phyloP scores from a whole-genome alignment of 495 filamentous ascomycete species.

The Lentithecium fluviatile region DNA sequence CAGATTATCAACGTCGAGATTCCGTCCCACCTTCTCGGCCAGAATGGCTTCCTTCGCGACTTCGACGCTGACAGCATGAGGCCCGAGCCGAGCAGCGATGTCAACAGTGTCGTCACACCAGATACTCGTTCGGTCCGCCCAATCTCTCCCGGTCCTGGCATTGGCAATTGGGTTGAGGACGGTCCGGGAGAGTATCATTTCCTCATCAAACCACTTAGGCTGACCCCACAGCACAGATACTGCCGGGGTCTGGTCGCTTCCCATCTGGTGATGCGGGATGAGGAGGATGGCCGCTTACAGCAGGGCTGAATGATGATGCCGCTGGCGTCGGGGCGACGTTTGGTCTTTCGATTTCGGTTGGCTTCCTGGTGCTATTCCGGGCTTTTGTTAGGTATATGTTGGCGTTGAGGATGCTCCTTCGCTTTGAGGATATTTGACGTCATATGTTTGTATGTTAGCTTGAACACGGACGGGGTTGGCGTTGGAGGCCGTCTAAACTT shows the following conservation, averaged over 20 bases:
- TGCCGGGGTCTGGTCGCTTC: conserved; percentile 29
- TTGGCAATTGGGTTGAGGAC: conserved; percentile 18
- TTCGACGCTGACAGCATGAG: conserved; percentile 5
- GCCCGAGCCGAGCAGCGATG: conserved; percentile 16
- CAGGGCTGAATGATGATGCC: background rate
- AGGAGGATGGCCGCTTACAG: background rate
- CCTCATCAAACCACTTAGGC: conserved; percentile 11
- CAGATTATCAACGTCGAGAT: conserved; percentile 1
- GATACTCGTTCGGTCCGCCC: conserved; percentile 6
- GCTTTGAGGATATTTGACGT: no score
- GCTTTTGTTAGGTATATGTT: no score
- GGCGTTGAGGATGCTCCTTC: no score
- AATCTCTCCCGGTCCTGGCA: conserved; percentile 27
- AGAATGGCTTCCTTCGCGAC: background rate
- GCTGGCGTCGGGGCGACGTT: no score
- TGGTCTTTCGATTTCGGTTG: no score
- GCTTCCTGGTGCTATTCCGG: no score
- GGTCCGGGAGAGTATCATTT: conserved; percentile 20
- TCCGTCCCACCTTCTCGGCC: background rate
- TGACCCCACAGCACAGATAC: conserved; percentile 28
- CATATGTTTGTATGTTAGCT: no score
- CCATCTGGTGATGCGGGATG: conserved; percentile 27
- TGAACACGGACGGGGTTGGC: no score
- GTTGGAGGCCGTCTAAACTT: no score
- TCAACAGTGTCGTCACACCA: conserved; percentile 14